Evolutionary conservation across 495 filamentous ascomycete species (phyloP), one percentile per base, ranked within the genome.

Genomic region (Bryoglossum gracile): DNA sequence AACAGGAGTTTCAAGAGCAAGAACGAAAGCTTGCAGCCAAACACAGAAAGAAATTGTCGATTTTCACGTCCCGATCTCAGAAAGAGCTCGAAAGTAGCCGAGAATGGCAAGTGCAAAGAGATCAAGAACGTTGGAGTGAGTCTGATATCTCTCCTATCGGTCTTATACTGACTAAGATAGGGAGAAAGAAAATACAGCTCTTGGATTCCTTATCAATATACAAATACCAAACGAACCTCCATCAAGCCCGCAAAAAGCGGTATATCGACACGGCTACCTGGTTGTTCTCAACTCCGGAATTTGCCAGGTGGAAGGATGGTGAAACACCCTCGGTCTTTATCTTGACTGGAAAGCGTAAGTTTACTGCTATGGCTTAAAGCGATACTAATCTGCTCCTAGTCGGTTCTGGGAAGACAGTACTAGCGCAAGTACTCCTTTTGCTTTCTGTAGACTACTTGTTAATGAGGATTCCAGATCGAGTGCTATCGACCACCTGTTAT

Each of bases 361-460:
- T 36, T 17, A 8, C 32, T 33, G 4, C 25, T 42, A 24, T 30
- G 11, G 2, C 9, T 46, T 18, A 32, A 46, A 14, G 25, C 32
- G 1, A 37, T 32, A 36, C 36, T 43, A 45, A 42, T 45, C 9
- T 35, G 25, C 36, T 52, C 21, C 4, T 37, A 55, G 52, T 62
- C 46, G 61, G 61, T 21, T 54, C 52, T 18, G 61, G 61, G n/a
- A 63, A 63, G 47, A 62, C 61, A 9, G 53, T 62, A 16, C 40
- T 63, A 3, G 51, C 57, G 53, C 33, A 55, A n/a, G 52, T 51
- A 36, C 26, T 44, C 47, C 25, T 42, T 51, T 17, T 52, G n/a
- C n/a, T 43, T 26, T 43, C 24, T 33, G 42, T 16, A 44, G n/a
- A 17, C 32, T 24, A 23, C 33, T 50, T 50, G 25, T 25, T 50